A percentile compares a stretch with the other conserved stretches of the same genome.
phyloP scores from a whole-genome alignment of 2,329 filamentous ascomycete species.

The Alternaria postmessia region DNA sequence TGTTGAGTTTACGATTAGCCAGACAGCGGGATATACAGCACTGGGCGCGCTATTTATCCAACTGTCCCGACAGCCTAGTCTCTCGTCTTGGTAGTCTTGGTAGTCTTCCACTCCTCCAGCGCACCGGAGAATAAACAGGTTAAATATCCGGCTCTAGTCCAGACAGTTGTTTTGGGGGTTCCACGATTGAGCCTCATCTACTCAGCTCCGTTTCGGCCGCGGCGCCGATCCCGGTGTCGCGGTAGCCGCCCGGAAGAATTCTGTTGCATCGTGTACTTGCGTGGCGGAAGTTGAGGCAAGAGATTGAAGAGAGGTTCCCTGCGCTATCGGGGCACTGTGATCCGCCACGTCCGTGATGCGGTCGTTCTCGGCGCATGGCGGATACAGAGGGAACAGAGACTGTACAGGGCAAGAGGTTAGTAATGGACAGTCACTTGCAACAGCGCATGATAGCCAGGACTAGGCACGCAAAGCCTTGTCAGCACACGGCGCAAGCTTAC shows the following conservation, averaged over 20 bases:
- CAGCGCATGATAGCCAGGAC: background rate
- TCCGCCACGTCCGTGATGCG: constrained; percentile 5
- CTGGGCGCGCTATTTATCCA: constrained; percentile 13
- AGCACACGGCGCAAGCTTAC: constrained; percentile 12
- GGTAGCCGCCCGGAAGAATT: constrained; percentile 37
- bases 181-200: constrained; percentile 27
- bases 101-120: background rate
- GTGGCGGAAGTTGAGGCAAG: constrained; percentile 8
- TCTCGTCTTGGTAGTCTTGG: constrained; percentile 10
- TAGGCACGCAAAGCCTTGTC: constrained; percentile 4
- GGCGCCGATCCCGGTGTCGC: constrained; percentile 31
- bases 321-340: constrained; percentile 13
- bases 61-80: constrained; percentile 13
- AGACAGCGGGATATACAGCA: background rate
- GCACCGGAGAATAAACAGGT: constrained; percentile 26
- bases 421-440: constrained; percentile 19
- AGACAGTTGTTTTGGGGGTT: constrained; percentile 7
- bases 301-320: background rate
- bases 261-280: constrained; percentile 8
- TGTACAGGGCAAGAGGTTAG: constrained; percentile 14
- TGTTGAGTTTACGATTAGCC: constrained; percentile 6
- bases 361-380: constrained; percentile 17
- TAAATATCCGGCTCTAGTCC: constrained; percentile 29
- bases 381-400: constrained; percentile 3
- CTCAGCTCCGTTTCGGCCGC: constrained; percentile 34